Percentiles rank a stretch among this genome's conserved stretches.
Evolutionary conservation across 129 eudicot species (phyloP).

Genomic region (Silybum marianum): DNA sequence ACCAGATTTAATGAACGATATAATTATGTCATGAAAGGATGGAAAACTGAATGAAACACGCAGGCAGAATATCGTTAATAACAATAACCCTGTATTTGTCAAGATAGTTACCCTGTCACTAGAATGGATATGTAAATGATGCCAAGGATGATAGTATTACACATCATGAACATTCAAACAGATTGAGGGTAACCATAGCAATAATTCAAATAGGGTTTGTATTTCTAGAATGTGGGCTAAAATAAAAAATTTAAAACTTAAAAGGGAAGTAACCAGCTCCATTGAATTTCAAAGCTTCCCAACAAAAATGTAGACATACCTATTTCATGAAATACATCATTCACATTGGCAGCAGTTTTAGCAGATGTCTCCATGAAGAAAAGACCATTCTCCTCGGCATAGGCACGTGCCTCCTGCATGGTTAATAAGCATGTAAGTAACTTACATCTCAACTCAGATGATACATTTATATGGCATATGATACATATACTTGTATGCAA

Average conservation of each 20-base stretch:
- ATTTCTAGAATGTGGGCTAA: not conserved
- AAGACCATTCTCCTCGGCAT: constrained; percentile 64
- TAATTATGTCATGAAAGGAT: not conserved
- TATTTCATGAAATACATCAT: constrained; percentile 83
- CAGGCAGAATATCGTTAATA: not conserved
- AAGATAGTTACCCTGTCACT: not conserved
- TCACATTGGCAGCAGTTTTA: constrained; percentile 83
- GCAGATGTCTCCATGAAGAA: constrained; percentile 43
- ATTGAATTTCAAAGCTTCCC: not conserved
- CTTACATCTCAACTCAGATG: not conserved
- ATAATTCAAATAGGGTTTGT: not conserved
- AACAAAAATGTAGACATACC: constrained; percentile 38
- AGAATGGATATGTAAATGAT: not conserved
- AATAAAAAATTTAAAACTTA: not conserved
- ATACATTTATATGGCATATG: not conserved
- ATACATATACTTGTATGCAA: not conserved
- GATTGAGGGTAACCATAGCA: not conserved
- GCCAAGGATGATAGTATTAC: not conserved
- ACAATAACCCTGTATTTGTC: not conserved
- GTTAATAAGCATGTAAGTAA: not conserved
- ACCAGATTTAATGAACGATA: not conserved
- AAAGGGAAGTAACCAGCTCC: not conserved
- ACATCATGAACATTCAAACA: not conserved
- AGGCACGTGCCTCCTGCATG: not conserved
- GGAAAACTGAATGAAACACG: not conserved